phyloP scores from a whole-genome alignment of 1,284 basidiomycete genomes.

The Pseudozyma flocculosa region DNA sequence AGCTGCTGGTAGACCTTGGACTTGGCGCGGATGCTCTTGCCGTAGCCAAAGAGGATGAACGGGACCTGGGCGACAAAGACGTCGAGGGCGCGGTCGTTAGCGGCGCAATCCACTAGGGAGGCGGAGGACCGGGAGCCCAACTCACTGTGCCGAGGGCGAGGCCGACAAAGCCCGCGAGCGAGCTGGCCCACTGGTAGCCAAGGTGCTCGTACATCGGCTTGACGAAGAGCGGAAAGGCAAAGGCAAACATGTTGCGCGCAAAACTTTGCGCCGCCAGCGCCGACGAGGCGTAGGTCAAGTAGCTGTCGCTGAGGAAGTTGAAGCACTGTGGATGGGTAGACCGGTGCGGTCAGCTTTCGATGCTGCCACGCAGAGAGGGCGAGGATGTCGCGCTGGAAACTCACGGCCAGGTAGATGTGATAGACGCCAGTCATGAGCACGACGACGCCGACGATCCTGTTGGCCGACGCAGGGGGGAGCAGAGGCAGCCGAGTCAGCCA shows the following conservation, averaged over 20 bases:
- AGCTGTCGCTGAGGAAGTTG: slow-evolving; percentile 63
- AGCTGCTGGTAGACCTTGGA: slow-evolving; percentile 63
- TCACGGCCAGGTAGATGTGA: slow-evolving; percentile 52
- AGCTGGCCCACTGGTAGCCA: slow-evolving; percentile 71
- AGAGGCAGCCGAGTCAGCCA: background rate
- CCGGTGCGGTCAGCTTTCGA: too few relatives aligned
- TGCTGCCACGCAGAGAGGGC: too few relatives aligned
- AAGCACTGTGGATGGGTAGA: slow-evolving; percentile 50
- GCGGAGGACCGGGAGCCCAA: background rate
- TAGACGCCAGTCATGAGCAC: slow-evolving; percentile 46
- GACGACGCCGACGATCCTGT: slow-evolving; percentile 57
- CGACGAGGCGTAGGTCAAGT: slow-evolving; percentile 69
- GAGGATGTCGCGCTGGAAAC: too few relatives aligned
- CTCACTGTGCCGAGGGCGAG: slow-evolving; percentile 66
- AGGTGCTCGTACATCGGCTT: slow-evolving; percentile 64
- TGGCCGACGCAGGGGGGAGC: too few relatives aligned
- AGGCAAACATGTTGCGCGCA: slow-evolving; percentile 62
- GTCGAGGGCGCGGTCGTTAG: too few relatives aligned
- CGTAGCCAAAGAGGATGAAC: slow-evolving; percentile 67
- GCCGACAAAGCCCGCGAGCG: slow-evolving; percentile 68
- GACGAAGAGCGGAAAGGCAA: slow-evolving; percentile 39
- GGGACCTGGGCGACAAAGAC: slow-evolving; percentile 56
- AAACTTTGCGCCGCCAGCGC: slow-evolving; percentile 76
- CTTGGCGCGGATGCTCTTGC: slow-evolving; percentile 65
- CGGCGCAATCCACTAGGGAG: too few relatives aligned